A percentile compares a stretch with the other conserved stretches of the same genome.
These are phyloP conservation scores for Colletotrichum sansevieriae DNA, from an alignment of 2,329 filamentous ascomycete genomes.

Conservation along the genomic window DNA sequence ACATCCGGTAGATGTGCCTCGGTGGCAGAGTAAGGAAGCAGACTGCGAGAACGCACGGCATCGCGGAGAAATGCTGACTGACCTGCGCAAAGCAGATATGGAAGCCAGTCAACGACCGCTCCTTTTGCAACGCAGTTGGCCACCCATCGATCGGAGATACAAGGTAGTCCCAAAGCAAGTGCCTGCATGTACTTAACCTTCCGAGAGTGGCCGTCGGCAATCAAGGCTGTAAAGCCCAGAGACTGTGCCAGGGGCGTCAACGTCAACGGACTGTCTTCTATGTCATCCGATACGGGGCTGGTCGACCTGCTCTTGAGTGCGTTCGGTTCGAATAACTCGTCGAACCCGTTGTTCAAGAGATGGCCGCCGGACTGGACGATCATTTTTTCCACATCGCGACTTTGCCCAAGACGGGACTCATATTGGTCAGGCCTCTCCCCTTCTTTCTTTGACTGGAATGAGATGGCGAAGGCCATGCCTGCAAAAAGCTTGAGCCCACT, in stretches of 20 bases:
- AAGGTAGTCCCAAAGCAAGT: slow-evolving; percentile 88
- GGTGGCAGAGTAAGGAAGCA: slow-evolving; percentile 71
- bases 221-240: slow-evolving; percentile 84
- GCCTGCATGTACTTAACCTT: slow-evolving; percentile 96
- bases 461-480: slow-evolving; percentile 90
- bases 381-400: slow-evolving; percentile 64
- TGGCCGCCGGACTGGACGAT: slow-evolving; percentile 80
- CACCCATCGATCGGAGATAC: slow-evolving; percentile 86
- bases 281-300: slow-evolving; percentile 48
- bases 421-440: slow-evolving; percentile 67
- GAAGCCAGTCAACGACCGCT: slow-evolving; percentile 77
- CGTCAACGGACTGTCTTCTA: slow-evolving; percentile 55
- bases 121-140: slow-evolving; percentile 75
- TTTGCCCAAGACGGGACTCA: slow-evolving; percentile 54
- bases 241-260: slow-evolving; percentile 66
- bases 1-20: slow-evolving; percentile 69
- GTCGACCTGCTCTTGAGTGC: slow-evolving; percentile 51
- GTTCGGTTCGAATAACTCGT: slow-evolving; percentile 77
- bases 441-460: slow-evolving; percentile 68
- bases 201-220: slow-evolving; percentile 87
- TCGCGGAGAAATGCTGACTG: slow-evolving; percentile 82
- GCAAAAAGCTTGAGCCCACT: slow-evolving; percentile 67
- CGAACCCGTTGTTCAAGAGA: slow-evolving; percentile 81
- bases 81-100: slow-evolving; percentile 88
- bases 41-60: slow-evolving; percentile 79